Evolutionary conservation across 2,329 filamentous ascomycete species (phyloP), one percentile per base, ranked within the genome.

Genomic region (Aspergillus puulaauensis): DNA sequence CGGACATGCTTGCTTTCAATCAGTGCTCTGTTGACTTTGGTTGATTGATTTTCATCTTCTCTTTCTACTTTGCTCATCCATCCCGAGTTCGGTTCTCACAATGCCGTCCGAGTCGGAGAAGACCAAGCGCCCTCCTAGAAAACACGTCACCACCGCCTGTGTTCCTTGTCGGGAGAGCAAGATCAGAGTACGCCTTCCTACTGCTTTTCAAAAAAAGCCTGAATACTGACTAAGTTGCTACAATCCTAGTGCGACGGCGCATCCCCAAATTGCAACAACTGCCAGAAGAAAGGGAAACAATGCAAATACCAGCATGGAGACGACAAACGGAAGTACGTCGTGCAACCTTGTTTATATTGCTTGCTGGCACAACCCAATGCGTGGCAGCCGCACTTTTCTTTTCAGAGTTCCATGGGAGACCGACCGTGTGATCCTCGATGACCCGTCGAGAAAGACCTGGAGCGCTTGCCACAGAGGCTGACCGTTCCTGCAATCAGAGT

Each of bases 141-240:
- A 76, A 61, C 75, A 79, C 61, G 74, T 78, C 62, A 78, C 76
- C 2, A 78, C 76, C 2, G 76, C 76, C 9, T 79, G 76, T 55
- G 75, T 78, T 31, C 73, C 75, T 23, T 79, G 76, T 58, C 73
- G 76, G 23, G 76, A 79, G 63, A 79, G 76, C 61, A 79, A 79
- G 50, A 74, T 79, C 59, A 73, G 75, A 63, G 76, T 77, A 68
- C 57, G 59, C 50, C 24, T 15, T 35, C 14, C 4, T 12, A 6
- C 19, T 39, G 12, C 27, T 12, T 12, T 37, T 39, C 5, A 9
- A 11, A 24, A 4, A 31, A 23, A n/a, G 9, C 8, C 9, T 27
- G 4, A 27, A 24, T 14, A 31, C 43, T 52, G 57, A 58, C n/a
- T 11, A 23, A 46, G 5, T 23, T 11, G 12, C 5, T 33, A 24